Evolutionary conservation across 129 eudicot species (phyloP), one percentile per base, ranked within the genome.

Genomic region (Erigeron canadensis): DNA sequence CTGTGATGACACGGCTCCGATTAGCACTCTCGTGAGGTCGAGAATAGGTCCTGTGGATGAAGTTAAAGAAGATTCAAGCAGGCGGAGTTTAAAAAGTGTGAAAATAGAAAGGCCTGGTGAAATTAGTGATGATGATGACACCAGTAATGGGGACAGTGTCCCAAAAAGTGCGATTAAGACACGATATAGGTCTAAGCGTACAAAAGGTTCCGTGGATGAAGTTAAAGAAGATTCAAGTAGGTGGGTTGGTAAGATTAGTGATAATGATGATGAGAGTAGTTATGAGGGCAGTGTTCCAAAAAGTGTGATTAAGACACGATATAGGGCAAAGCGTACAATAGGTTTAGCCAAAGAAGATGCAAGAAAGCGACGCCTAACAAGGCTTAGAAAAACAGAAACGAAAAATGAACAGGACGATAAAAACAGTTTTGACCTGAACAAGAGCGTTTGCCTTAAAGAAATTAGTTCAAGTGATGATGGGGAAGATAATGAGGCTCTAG

Each of bases 1-100:
- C 72, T 74, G 72, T 75, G 89, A 86, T 21, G 91, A 91, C 37
- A 65, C 76, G 53, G 65, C 75, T 61, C 91, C 80, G 58, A 79
- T 85, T 50, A 44, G 80, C 74, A 81, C 66, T 54, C 79, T 87
- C 67, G 71, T 53, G 16, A 76, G 50, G 62, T 47, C 28, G 13
- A 53, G 23, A 43, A 18, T 18, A 3, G 66, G 67, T 62, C 47
- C 56, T 3, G 50, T 57, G 50, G 72, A 74, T 61, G 54, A 73
- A 50, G 78, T 42, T 40, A 28, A 46, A 3, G 62, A 67, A 53
- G 16, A 51, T 58, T 66, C 39, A 37, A 48, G 67, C 21, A 78
- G 70, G 66, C 66, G 72, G 51, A 76, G 75, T 45, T 58, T 80
- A 16, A 73, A 13, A 40, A 28, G 34, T 0, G 34, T 3, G 3